Evolutionary conservation across 495 filamentous ascomycete genomes (phyloP).

Genomic region (Pyrenopolyporus hunteri): DNA sequence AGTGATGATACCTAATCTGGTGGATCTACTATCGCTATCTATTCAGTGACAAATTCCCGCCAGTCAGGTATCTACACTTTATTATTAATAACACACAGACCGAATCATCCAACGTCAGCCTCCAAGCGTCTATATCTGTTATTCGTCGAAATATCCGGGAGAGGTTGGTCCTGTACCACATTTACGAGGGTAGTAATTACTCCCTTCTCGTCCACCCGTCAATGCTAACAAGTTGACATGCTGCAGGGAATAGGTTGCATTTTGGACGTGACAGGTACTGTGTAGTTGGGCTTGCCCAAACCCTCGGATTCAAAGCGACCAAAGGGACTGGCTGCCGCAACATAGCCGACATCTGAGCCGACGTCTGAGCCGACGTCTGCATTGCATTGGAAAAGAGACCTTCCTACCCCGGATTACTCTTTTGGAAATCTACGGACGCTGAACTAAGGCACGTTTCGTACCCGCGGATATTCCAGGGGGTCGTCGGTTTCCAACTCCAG

Average conservation of each 20-base stretch:
- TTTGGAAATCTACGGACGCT: not conserved
- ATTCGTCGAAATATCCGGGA: not conserved
- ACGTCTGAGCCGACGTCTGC: no score
- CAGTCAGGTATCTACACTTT: slow-evolving; percentile 11
- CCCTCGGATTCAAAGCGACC: slow-evolving; percentile 6
- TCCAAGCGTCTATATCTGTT: no score
- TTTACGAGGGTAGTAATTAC: not conserved
- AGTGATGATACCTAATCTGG: slow-evolving; percentile 6
- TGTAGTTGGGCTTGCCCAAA: slow-evolving; percentile 13
- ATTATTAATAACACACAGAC: not conserved
- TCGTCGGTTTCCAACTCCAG: not conserved
- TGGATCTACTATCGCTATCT: slow-evolving; percentile 14
- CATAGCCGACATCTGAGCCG: slow-evolving; percentile 1
- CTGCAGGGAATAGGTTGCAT: slow-evolving; percentile 18
- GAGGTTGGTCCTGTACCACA: not conserved
- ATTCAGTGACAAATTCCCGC: slow-evolving; percentile 19
- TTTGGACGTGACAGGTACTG: not conserved
- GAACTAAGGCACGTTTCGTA: slow-evolving; percentile 20
- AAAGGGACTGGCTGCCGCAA: slow-evolving; percentile 1
- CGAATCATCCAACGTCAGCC: slow-evolving; percentile 9
- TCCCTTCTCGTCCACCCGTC: not conserved
- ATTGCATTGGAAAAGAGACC: not conserved
- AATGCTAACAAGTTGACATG: slow-evolving; percentile 21
- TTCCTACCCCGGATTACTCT: slow-evolving; percentile 18
- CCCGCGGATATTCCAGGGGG: slow-evolving; percentile 29